Conservation (phyloP, 129 eudicot genomes). For the Chrysanthemum seticuspe region DNA sequence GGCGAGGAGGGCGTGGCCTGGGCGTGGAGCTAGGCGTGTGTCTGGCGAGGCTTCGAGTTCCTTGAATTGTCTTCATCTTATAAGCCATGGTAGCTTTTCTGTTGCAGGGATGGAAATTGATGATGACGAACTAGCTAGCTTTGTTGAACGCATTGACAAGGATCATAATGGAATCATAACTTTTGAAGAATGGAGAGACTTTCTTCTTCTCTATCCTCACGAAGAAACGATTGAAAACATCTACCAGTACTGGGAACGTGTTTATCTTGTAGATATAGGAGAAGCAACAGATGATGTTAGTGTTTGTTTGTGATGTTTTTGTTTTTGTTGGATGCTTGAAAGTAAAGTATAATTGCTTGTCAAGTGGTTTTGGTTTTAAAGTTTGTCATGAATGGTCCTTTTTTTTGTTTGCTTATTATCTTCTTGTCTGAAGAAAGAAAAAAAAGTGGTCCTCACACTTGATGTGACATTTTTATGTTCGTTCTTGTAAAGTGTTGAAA, state of each 20-base stretch:
- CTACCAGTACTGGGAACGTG: conserved; percentile 83
- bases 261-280: conserved; percentile 90
- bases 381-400: no score
- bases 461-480: no score
- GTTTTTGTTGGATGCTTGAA: no score
- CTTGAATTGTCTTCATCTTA: conserved; percentile 59
- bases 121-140: conserved; percentile 85
- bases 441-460: no score
- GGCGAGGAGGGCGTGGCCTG: no score
- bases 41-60: neutral
- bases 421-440: no score
- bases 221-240: conserved; percentile 89
- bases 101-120: conserved; percentile 81
- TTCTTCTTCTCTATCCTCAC: conserved; percentile 88
- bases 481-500: no score
- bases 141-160: conserved; percentile 89
- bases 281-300: conserved; percentile 26
- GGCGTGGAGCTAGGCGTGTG: no score
- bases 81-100: conserved; percentile 68
- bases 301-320: no score
- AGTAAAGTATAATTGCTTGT: no score
- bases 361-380: no score
- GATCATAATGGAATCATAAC: conserved; percentile 90
- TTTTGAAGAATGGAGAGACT: conserved; percentile 96
- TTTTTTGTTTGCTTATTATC: no score